These are phyloP conservation scores for Cyphellophora europaea DNA, from an alignment of 2,329 filamentous ascomycete species.

Conservation along the genomic window DNA sequence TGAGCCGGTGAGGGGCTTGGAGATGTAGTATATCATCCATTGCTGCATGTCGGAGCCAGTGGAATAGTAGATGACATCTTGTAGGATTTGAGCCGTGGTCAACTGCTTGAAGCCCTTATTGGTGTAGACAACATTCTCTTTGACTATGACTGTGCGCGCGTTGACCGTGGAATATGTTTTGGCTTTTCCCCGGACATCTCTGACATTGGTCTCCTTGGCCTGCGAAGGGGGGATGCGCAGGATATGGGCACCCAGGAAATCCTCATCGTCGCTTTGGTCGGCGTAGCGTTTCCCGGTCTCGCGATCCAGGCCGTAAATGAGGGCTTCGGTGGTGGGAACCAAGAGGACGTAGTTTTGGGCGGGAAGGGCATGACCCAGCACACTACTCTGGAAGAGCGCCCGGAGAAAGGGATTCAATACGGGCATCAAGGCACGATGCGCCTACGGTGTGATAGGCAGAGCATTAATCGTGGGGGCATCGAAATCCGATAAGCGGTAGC, in stretches of 20 bases:
- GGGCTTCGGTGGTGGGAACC: conserved; percentile 84
- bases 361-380: conserved; percentile 83
- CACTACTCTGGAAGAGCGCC: conserved; percentile 96
- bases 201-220: conserved; percentile 49
- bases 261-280: conserved; percentile 80
- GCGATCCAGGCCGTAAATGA: conserved; percentile 78
- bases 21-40: conserved; percentile 97
- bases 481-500: neutral
- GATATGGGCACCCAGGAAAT: conserved; percentile 95
- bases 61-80: conserved; percentile 79
- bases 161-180: conserved; percentile 92
- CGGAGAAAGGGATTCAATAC: conserved; percentile 97
- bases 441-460: conserved; percentile 5
- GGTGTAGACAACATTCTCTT: conserved; percentile 85
- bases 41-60: conserved; percentile 81
- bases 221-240: conserved; percentile 62
- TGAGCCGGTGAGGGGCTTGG: conserved; percentile 71
- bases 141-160: conserved; percentile 84
- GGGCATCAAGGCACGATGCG: conserved; percentile 63
- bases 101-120: conserved; percentile 96
- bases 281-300: conserved; percentile 69
- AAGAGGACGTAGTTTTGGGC: conserved; percentile 88
- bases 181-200: conserved; percentile 84
- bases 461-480: neutral
- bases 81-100: conserved; percentile 77